Base-by-base conservation (phyloP, 208 protist species). In the Trypanosoma grayi region DNA sequence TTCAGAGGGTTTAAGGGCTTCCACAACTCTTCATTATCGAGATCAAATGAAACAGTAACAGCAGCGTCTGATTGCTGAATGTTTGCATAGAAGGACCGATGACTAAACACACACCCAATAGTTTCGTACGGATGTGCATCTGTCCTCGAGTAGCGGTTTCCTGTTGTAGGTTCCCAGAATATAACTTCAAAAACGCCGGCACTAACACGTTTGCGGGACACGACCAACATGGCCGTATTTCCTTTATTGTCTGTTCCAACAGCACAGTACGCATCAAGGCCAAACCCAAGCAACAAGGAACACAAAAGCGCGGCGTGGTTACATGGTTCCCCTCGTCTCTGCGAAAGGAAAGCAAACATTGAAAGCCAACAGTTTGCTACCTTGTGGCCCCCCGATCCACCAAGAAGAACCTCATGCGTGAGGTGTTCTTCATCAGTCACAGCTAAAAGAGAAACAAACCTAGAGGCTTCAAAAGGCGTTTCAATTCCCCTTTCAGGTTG, bases 1-100 rank as follows among this genome's bases (percentile, higher is more conserved):
- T 97, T 97, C 58, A 96, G 52, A 20, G 87, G 80, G 37, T 92
- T 95, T 33, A 97, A 70, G 34, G 79, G 77, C 57, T 94, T 96
- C 91, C 93, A 97, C n/a, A 80, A 46, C 57, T 85, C 73, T 41
- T 95, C 89, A 62, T 97, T 95, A 48, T 90, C 83, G 37, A 92
- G 63, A 52, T 96, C 90, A 66, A 96, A 96, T 2, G 78, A 83
- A 20, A 50, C 66, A n/a, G 71, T 68, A 25, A 55, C 46, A 18
- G 92, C 62, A 51, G 36, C 60, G 55, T 81, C 87, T 18, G 78
- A 81, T 14, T 63, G 62, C 54, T 96, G 90, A 61, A 80, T 77
- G 58, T 96, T 97, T n/a, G 90, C 93, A 46, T 83, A 97, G 50
- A 96, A 93, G 2, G 68, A 79, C 14, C 75, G 78, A 54, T 93